Conservation (phyloP, 2,329 filamentous ascomycete genomes). For the Leptographium flavum region DNA sequence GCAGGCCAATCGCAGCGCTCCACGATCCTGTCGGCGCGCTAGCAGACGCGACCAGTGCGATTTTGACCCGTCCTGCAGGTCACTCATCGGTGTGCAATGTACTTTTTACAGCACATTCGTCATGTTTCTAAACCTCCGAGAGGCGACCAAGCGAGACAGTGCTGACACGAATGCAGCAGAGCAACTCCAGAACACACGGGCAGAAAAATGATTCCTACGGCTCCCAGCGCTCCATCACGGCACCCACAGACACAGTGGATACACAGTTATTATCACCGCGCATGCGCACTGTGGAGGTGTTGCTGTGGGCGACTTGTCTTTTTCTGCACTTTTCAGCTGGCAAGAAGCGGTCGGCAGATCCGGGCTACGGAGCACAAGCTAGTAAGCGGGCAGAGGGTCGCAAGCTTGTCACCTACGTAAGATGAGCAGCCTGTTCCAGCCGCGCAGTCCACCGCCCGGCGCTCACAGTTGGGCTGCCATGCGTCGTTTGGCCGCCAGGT, state of each 20-base stretch:
- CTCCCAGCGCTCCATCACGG: too few species aligned
- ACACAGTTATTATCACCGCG: too few species aligned
- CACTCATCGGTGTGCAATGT: background rate
- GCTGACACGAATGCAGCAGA: too few species aligned
- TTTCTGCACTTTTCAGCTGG: background rate
- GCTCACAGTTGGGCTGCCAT: too few species aligned
- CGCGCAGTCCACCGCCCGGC: background rate
- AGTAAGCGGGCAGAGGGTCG: background rate
- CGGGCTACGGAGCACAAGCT: background rate
- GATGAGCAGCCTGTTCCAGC: background rate
- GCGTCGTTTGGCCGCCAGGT: too few species aligned
- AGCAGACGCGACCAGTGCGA: background rate
- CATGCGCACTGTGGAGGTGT: background rate
- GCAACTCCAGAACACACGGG: too few species aligned
- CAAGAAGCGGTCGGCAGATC: background rate
- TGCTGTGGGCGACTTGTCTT: background rate
- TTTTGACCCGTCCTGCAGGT: background rate
- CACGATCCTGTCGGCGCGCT: constrained; percentile 3
- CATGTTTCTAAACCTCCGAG: too few species aligned
- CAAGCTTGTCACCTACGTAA: background rate
- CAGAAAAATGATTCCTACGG: too few species aligned
- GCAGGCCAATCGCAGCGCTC: constrained; percentile 8
- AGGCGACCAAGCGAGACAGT: too few species aligned
- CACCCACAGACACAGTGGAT: background rate
- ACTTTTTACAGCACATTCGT: background rate